Conservation (phyloP, 2,329 filamentous ascomycete species). For the Colletotrichum sp. region DNA sequence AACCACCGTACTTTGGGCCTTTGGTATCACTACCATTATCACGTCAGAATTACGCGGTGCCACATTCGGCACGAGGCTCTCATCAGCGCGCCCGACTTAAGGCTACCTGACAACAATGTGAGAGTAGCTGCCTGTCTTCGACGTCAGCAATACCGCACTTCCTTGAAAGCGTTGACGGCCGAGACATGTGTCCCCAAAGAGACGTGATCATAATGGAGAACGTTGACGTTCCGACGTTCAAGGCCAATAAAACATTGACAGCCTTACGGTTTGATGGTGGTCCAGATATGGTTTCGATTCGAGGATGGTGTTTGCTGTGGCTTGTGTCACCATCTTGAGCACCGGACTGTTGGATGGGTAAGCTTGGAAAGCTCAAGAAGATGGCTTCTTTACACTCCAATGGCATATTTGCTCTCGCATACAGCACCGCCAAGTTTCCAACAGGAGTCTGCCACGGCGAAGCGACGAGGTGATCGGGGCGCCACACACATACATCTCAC, state of each 20-base stretch:
- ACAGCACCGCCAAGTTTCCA: background rate
- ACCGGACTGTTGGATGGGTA: background rate
- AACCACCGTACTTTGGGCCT: background rate
- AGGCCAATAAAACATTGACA: background rate
- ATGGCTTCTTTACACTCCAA: background rate
- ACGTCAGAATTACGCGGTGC: background rate
- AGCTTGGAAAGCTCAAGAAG: background rate
- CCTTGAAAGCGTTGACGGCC: background rate
- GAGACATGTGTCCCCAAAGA: background rate
- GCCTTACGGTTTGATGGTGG: slow-evolving; percentile 2
- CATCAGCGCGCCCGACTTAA: background rate
- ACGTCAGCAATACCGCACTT: background rate
- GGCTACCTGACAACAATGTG: background rate
- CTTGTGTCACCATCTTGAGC: background rate
- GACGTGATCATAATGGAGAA: background rate
- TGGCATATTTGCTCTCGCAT: background rate
- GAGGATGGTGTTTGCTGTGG: background rate
- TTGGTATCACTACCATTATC: background rate
- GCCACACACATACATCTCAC: background rate
- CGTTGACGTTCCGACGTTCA: background rate
- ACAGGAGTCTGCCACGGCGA: background rate
- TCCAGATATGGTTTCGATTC: background rate
- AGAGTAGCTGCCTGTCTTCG: background rate
- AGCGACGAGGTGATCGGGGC: background rate
- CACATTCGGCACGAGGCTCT: background rate